Percentiles rank a stretch among this genome's conserved stretches.
Evolutionary conservation across 2,329 filamentous ascomycete species (phyloP).

Genomic region (Alternaria tenuissima): DNA sequence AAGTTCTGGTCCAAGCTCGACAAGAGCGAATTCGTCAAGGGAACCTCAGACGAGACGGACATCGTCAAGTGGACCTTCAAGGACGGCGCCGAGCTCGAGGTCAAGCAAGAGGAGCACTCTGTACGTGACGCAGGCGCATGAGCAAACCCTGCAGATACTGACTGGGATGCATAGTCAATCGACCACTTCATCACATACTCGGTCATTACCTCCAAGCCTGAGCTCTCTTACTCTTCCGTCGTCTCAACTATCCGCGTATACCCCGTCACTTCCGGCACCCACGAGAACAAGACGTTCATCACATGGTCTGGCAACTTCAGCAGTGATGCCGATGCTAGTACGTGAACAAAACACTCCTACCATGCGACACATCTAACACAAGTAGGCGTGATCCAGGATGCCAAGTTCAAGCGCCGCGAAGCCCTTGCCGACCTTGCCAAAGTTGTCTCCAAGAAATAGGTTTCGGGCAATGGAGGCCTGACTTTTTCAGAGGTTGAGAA

Average conservation of each 20-base stretch:
- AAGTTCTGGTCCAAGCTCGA: slow-evolving; percentile 72
- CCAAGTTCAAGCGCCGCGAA: slow-evolving; percentile 78
- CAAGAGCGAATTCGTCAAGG: slow-evolving; percentile 70
- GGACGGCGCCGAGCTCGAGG: slow-evolving; percentile 72
- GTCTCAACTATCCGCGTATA: slow-evolving; percentile 72
- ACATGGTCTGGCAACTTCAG: slow-evolving; percentile 76
- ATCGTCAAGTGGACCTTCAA: slow-evolving; percentile 75
- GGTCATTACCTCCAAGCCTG: slow-evolving; percentile 71
- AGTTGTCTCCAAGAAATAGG: slow-evolving; percentile 53
- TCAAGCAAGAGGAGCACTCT: slow-evolving; percentile 80
- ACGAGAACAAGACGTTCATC: slow-evolving; percentile 71
- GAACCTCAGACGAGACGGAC: slow-evolving; percentile 69
- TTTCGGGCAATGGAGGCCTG: slow-evolving; percentile 1
- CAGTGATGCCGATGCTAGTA: slow-evolving; percentile 74
- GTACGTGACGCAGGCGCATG: slow-evolving; percentile 54
- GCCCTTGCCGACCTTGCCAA: slow-evolving; percentile 72
- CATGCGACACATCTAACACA: slow-evolving; percentile 2
- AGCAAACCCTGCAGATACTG: not conserved
- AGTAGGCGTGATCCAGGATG: slow-evolving; percentile 74
- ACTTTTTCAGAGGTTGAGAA: not conserved
- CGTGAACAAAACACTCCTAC: slow-evolving; percentile 32
- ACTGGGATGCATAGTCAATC: slow-evolving; percentile 52
- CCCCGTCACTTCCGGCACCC: slow-evolving; percentile 71
- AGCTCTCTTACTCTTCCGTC: slow-evolving; percentile 71
- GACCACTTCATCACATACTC: slow-evolving; percentile 80